Conservation (phyloP, 2,329 filamentous ascomycete genomes). For the Orbilia brochopaga region DNA sequence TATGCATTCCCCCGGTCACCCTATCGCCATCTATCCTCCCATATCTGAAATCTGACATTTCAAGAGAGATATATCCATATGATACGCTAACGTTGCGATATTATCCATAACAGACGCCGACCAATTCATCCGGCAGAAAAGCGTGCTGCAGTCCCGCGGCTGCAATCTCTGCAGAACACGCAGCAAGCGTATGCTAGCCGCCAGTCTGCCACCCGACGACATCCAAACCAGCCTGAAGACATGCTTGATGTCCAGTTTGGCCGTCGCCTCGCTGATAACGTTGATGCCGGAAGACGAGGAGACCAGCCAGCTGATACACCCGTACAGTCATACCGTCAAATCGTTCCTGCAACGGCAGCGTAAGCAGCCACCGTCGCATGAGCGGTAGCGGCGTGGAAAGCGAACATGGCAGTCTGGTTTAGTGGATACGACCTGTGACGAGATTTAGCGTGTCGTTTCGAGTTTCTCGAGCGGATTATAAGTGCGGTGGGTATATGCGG, state of each 20-base stretch:
- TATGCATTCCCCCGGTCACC: not conserved
- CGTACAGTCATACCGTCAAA: constrained; percentile 47
- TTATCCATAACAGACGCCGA: constrained; percentile 37
- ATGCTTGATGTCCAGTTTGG: constrained; percentile 42
- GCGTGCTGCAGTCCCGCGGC: constrained; percentile 18
- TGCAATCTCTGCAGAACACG: constrained; percentile 45
- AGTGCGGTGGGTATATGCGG: not conserved
- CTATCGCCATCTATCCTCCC: not conserved
- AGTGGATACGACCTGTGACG: not conserved
- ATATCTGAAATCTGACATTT: not conserved
- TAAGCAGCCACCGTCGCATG: constrained; percentile 12
- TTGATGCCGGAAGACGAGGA: constrained; percentile 43
- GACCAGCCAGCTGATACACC: constrained; percentile 49
- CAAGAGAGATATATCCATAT: too few relatives aligned
- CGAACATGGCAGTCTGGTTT: constrained; percentile 5
- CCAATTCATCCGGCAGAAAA: constrained; percentile 40
- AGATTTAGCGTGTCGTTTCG: not conserved
- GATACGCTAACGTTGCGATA: constrained; percentile 6
- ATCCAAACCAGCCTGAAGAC: constrained; percentile 44
- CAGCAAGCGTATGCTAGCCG: constrained; percentile 33
- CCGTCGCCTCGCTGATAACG: constrained; percentile 39
- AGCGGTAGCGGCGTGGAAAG: not conserved
- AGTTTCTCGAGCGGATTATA: not conserved
- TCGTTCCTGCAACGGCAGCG: constrained; percentile 38
- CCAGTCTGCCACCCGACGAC: constrained; percentile 36